Percentiles rank a stretch among this genome's conserved stretches.
Conservation (phyloP, 306 rosid species). For the Malus sieversii region DNA sequence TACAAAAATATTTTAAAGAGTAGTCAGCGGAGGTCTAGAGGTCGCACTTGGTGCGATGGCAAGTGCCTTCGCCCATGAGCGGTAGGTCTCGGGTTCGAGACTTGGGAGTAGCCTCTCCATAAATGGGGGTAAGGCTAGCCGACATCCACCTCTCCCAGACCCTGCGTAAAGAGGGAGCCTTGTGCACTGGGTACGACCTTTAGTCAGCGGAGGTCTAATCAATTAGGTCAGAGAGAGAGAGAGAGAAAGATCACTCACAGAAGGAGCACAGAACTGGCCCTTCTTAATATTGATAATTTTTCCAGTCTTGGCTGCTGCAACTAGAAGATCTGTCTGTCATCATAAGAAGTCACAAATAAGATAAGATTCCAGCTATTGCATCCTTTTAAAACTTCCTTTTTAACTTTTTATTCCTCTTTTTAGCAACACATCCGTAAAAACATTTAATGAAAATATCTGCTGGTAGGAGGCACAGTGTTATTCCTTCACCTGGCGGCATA, state of each 20-base stretch:
- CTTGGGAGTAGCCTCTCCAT: too few relatives aligned
- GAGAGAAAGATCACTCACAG: constrained; percentile 47
- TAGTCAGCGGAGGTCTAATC: neutral
- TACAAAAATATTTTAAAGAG: neutral
- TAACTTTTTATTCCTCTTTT: neutral
- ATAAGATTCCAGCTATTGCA: constrained; percentile 10
- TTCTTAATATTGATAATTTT: constrained; percentile 80
- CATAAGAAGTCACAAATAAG: constrained; percentile 27
- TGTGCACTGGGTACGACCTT: too few relatives aligned
- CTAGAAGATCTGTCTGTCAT: constrained; percentile 94
- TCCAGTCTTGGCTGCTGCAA: constrained; percentile 95
- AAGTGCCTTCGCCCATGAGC: too few relatives aligned
- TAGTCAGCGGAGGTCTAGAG: neutral
- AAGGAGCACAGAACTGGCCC: constrained; percentile 98
- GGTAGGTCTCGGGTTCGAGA: too few relatives aligned
- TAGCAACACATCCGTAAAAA: neutral
- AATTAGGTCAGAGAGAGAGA: neutral
- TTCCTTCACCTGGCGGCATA: constrained; percentile 72
- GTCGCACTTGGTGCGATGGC: too few relatives aligned
- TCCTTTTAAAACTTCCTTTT: neutral
- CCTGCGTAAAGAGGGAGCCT: too few relatives aligned
- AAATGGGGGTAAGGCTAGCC: too few relatives aligned
- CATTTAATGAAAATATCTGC: neutral
- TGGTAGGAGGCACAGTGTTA: neutral
- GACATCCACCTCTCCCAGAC: too few relatives aligned